A percentile compares a stretch with the other conserved stretches of the same genome.
phyloP scores from a whole-genome alignment of 2,329 filamentous ascomycete genomes.

The Ophiostoma perfectum region DNA sequence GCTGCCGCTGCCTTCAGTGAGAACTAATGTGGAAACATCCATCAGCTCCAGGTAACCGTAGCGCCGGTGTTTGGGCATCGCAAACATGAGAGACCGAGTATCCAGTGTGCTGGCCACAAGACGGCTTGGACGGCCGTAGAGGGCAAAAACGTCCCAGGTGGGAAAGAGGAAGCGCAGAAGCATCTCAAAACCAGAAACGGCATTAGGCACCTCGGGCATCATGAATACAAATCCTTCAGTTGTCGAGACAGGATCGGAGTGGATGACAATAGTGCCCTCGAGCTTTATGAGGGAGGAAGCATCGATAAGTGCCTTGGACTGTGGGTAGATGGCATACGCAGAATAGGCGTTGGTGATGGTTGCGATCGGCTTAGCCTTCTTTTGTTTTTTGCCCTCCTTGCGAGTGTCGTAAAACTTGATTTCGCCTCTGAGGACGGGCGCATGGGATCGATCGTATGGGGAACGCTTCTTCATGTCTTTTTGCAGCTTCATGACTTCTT shows the following conservation, averaged over 20 bases:
- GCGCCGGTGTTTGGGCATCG: slow-evolving; percentile 80
- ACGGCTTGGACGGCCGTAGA: slow-evolving; percentile 84
- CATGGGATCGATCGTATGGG: slow-evolving; percentile 68
- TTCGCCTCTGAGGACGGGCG: slow-evolving; percentile 69
- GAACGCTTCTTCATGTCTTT: slow-evolving; percentile 78
- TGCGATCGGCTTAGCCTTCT: slow-evolving; percentile 84
- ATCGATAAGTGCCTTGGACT: slow-evolving; percentile 88
- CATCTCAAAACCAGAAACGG: slow-evolving; percentile 90
- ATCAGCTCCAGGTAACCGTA: slow-evolving; percentile 88
- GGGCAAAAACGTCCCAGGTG: slow-evolving; percentile 82
- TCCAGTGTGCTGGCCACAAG: slow-evolving; percentile 85
- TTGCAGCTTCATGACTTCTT: slow-evolving; percentile 76
- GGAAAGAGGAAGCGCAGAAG: slow-evolving; percentile 90
- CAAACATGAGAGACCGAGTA: slow-evolving; percentile 91
- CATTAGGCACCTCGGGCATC: slow-evolving; percentile 92
- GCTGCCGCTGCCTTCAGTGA: slow-evolving; percentile 64
- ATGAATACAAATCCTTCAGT: slow-evolving; percentile 95
- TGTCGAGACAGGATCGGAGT: slow-evolving; percentile 68
- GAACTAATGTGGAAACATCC: slow-evolving; percentile 76
- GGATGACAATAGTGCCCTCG: slow-evolving; percentile 84
- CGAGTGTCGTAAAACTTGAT: slow-evolving; percentile 92
- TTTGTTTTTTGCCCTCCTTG: slow-evolving; percentile 72
- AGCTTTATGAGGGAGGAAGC: slow-evolving; percentile 91
- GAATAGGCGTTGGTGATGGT: slow-evolving; percentile 87
- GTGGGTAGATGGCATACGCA: slow-evolving; percentile 92